Conservation (phyloP, 1,284 basidiomycete species). For the Austropuccinia psidii region DNA sequence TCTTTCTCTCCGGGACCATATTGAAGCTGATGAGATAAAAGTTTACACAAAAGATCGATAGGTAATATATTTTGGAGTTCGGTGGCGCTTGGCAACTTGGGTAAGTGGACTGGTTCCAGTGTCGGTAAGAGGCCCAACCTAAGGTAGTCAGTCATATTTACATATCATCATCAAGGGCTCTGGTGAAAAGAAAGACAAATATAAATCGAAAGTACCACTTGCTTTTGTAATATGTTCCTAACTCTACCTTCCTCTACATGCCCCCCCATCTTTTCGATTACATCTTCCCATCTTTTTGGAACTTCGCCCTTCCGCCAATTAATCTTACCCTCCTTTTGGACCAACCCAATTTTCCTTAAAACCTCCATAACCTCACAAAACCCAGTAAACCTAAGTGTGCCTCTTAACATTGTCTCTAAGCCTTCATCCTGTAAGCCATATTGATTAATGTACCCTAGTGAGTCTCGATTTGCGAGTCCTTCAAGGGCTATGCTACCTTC, state of each 20-base stretch:
- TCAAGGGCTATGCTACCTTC: constrained; percentile 58
- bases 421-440: constrained; percentile 59
- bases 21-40: constrained; percentile 66
- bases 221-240: constrained; percentile 49
- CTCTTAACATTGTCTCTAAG: constrained; percentile 66
- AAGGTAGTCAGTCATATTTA: no score
- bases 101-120: constrained; percentile 39
- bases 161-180: no score
- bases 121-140: constrained; percentile 49
- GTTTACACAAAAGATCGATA: constrained; percentile 67
- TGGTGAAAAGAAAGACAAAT: background rate
- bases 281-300: constrained; percentile 40
- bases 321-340: constrained; percentile 45
- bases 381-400: constrained; percentile 81
- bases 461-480: constrained; percentile 81
- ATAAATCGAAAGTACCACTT: constrained; percentile 35
- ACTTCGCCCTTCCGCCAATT: background rate
- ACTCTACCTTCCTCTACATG: constrained; percentile 39
- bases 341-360: constrained; percentile 66
- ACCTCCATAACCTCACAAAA: constrained; percentile 68
- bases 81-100: constrained; percentile 50
- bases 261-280: constrained; percentile 43
- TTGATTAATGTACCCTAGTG: constrained; percentile 63
- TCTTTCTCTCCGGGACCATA: constrained; percentile 71
- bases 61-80: constrained; percentile 55